Base-by-base conservation (phyloP, 2,329 filamentous ascomycete genomes). In the Aspergillus versicolor region DNA sequence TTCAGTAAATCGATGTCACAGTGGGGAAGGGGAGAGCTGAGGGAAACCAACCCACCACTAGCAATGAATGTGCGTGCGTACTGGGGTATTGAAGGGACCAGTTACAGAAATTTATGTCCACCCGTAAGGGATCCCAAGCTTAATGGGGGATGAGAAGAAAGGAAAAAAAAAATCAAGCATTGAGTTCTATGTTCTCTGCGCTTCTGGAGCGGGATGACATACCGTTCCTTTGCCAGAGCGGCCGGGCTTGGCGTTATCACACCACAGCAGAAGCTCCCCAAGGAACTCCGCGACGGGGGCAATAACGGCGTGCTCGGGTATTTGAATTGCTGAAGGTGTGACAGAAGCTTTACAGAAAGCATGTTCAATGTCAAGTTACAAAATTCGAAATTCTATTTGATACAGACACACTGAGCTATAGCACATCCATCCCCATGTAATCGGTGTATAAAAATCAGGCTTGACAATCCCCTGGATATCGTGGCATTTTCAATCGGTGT, bases 381-480 rank as follows among this genome's bases (percentile, higher is more conserved):
- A 53, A 58, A 42, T 59, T 61, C 38, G 37, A 56, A 42, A 55
- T 55, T 64, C 63, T 65, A 65, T 64, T 64, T 61, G 60, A 59
- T 66, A 66, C 64, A 66, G 53, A 54, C 64, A 62, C 61, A 57
- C 48, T 46, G 56, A 15, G 59, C 43, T 56, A 62, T 56, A 57
- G 47, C 53, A 58, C 51, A 55, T 43, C 56, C 51, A 40, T 49
- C 52, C 37, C 44, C 51, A 38, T 47, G 48, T 44, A 11, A 50
- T 58, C 50, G 58, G 60, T 56, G 50, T 57, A 59, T 59, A 59
- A 57, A 38, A 38, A 59, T 58, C 43, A 51, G 47, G 52, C 22
- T 45, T 22, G 42, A 47, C 44, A 34, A 21, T 50, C 40, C 47
- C 47, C 55, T 52, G 48, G 40, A 42, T 48, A 51, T 57, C 43